phyloP scores from a whole-genome alignment of 2,329 filamentous ascomycete genomes.

The Sporothrix globosa region DNA sequence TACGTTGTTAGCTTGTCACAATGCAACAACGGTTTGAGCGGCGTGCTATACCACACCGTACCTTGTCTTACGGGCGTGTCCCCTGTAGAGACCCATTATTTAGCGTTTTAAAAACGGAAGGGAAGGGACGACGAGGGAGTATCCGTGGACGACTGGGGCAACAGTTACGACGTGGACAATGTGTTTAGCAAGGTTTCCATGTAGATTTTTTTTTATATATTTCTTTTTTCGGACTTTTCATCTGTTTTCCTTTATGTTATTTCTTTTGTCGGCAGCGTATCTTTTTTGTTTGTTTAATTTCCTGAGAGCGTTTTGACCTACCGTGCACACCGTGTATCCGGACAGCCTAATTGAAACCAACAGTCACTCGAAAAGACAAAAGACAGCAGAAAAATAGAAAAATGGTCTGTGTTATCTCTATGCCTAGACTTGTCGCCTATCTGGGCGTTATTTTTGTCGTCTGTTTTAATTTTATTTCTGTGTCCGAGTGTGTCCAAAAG shows the following conservation, averaged over 20 bases:
- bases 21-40: slow-evolving; percentile 8
- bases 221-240: background rate
- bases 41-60: background rate
- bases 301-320: background rate
- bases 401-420: too few relatives aligned
- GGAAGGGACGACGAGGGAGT: background rate
- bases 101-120: slow-evolving; percentile 1
- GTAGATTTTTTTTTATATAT: background rate
- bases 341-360: slow-evolving; percentile 15
- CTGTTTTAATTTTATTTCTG: background rate
- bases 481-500: background rate
- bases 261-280: background rate
- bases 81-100: slow-evolving; percentile 1
- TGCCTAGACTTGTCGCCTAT: too few relatives aligned
- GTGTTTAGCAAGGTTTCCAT: background rate
- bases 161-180: background rate
- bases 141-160: background rate
- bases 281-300: background rate
- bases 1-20: background rate
- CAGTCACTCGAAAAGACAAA: background rate
- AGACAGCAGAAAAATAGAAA: too few relatives aligned
- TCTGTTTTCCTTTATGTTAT: background rate
- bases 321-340: background rate
- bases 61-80: background rate
- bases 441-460: background rate